A percentile compares a stretch with the other conserved stretches of the same genome.
Evolutionary conservation across 1,284 basidiomycete genomes (phyloP).

Genomic region (Sporisorium scitamineum): DNA sequence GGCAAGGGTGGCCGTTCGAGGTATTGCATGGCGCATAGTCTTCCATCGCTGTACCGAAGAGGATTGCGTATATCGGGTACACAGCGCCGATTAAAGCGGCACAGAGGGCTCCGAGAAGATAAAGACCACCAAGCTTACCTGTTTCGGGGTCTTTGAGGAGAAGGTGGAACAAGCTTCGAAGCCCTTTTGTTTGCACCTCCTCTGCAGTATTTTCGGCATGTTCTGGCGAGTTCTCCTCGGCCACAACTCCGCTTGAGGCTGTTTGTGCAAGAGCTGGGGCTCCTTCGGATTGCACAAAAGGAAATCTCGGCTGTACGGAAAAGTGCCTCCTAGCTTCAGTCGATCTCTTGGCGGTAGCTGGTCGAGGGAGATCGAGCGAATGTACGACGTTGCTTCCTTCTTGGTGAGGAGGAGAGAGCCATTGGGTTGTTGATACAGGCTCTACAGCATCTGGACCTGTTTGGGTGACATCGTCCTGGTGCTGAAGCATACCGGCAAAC

Average conservation of each 20-base stretch:
- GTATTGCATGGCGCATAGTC: slow-evolving; percentile 36
- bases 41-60: slow-evolving; percentile 74
- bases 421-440: background rate
- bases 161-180: slow-evolving; percentile 76
- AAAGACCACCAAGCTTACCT: slow-evolving; percentile 65
- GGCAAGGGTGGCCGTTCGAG: slow-evolving; percentile 14
- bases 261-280: too few species aligned
- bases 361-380: slow-evolving; percentile 1
- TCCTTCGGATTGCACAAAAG: too few species aligned
- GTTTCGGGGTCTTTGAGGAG: slow-evolving; percentile 78
- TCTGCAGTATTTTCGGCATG: background rate
- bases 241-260: too few species aligned
- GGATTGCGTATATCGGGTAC: slow-evolving; percentile 85
- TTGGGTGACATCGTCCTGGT: background rate
- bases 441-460: too few species aligned
- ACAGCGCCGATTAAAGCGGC: slow-evolving; percentile 75
- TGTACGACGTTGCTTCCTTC: background rate
- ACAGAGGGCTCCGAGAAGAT: slow-evolving; percentile 35
- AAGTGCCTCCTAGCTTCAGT: too few species aligned
- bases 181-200: slow-evolving; percentile 70
- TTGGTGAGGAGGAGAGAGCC: background rate
- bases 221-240: too few species aligned
- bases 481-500: slow-evolving; percentile 1
- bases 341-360: background rate
- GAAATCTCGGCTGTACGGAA: too few species aligned